Evolutionary conservation across 2,329 filamentous ascomycete genomes (phyloP).

Genomic region (Monosporascus sp.): DNA sequence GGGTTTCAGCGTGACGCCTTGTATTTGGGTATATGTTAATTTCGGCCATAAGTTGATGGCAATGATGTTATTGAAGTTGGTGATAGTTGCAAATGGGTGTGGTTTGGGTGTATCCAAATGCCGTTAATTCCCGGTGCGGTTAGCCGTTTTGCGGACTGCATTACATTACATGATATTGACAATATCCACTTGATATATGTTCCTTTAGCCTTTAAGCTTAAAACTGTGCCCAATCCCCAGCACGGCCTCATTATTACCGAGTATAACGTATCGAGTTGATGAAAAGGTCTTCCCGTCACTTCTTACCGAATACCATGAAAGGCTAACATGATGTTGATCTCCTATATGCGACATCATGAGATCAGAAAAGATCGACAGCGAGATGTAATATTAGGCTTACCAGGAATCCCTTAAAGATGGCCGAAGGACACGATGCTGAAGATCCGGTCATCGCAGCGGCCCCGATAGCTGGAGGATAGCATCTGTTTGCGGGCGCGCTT

Average conservation of each 20-base stretch:
- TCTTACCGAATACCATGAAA: neutral
- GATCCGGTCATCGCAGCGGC: neutral
- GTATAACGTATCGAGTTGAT: neutral
- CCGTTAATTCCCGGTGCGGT: neutral
- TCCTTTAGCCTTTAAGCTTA: slow-evolving; percentile 9
- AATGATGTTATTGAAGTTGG: too few species aligned
- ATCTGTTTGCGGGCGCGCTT: neutral
- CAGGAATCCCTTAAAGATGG: neutral
- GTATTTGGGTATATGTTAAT: too few species aligned
- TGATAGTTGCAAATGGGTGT: too few species aligned
- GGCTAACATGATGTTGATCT: neutral
- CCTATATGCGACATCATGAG: neutral
- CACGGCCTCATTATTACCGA: slow-evolving; percentile 7
- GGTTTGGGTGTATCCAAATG: too few species aligned
- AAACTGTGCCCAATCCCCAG: slow-evolving; percentile 2
- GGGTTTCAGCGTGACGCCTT: too few species aligned
- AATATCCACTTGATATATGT: neutral
- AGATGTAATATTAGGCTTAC: neutral
- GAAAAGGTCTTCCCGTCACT: neutral
- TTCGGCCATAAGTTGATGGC: too few species aligned
- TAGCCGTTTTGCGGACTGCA: slow-evolving; percentile 2
- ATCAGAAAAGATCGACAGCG: neutral
- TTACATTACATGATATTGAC: neutral
- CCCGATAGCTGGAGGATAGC: neutral
- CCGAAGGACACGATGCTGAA: neutral